Percentiles rank a stretch among this genome's conserved stretches.
phyloP scores from a whole-genome alignment of 164 flowering plant species.

The Platanus orientalis region DNA sequence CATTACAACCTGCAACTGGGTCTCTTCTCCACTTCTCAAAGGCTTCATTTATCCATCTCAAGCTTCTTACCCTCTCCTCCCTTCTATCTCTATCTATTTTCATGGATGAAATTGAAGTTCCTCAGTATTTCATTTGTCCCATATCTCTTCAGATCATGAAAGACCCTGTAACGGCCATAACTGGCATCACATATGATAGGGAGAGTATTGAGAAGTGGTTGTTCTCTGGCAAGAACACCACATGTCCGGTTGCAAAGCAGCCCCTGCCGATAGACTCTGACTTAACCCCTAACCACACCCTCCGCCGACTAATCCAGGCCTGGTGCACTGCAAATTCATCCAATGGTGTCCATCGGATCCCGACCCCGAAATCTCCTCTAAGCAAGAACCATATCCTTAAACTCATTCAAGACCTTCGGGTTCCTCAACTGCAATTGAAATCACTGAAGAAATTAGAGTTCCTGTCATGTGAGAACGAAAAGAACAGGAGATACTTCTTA shows the following conservation, averaged over 20 bases:
- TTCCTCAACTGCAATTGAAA: slow-evolving; percentile 18
- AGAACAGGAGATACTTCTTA: slow-evolving; percentile 32
- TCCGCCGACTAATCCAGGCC: slow-evolving; percentile 61
- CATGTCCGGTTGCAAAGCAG: slow-evolving; percentile 66
- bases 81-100: no score
- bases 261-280: slow-evolving; percentile 29
- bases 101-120: slow-evolving; percentile 44
- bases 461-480: slow-evolving; percentile 30
- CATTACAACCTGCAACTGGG: no score
- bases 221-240: slow-evolving; percentile 14
- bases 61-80: no score
- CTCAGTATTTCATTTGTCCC: slow-evolving; percentile 58
- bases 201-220: no score
- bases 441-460: slow-evolving; percentile 23
- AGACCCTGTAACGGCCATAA: slow-evolving; percentile 53
- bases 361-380: slow-evolving; percentile 44
- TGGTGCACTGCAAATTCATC: slow-evolving; percentile 51
- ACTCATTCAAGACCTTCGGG: slow-evolving; percentile 27
- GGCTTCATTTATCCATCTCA: no score
- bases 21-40: no score
- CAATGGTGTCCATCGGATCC: slow-evolving; percentile 38
- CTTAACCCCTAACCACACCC: slow-evolving; percentile 68
- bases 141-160: slow-evolving; percentile 70
- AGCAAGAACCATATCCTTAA: slow-evolving; percentile 24
- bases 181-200: no score